Base-by-base conservation (phyloP, 768 basidiomycete species). In the Tulasnella sp. region DNA sequence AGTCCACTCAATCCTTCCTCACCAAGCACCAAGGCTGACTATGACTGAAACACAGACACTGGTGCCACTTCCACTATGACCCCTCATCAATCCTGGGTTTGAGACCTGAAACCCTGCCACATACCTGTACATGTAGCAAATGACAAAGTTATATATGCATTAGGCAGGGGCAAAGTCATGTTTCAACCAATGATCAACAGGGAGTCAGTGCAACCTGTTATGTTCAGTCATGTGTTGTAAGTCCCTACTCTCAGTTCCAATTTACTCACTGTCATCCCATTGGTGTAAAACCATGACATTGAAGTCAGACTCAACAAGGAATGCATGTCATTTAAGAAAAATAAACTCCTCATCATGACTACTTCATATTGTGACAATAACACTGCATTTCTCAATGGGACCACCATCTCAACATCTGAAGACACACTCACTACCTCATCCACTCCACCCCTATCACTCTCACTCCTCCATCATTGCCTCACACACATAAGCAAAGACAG, bases 21-120 rank as follows among this genome's bases (percentile, higher is more conserved):
- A n/a, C 17, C 30, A 11, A 29, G 3, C 21, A 5, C 8, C 4
- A 3, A 10, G 21, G 24, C 26, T 52, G 51, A 52, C 51, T 19
- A 2, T 3, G 56, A 67, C 52, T 71, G 70, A 68, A 71, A 65
- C 50, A 60, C 64, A 53, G 70, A 72, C 64, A 70, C 69, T 63
- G 71, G 70, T 30, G 70, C 70, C 62, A 68, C 71, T 61, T 63
- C 67, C 60, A 67, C 71, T 66, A 72, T 72, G 71, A 69, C 69
- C 3, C 68, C 71, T 11, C 68, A 72, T 62, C 63, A 65, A 2
- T 49, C 67, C 38, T 71, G 68, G 70, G 66, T 72, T 56, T 53
- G 41, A 17, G 59, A 59, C 19, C 65, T 65, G 58, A 38, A 13
- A 8, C 62, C 67, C 2, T 56, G 60, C 54, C 38, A 45, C 27